Percentiles rank a stretch among this genome's conserved stretches.
These are phyloP conservation scores for Blakeslea trispora DNA, from an alignment of 371 early-diverging fungal genomes.

Conservation along the genomic window DNA sequence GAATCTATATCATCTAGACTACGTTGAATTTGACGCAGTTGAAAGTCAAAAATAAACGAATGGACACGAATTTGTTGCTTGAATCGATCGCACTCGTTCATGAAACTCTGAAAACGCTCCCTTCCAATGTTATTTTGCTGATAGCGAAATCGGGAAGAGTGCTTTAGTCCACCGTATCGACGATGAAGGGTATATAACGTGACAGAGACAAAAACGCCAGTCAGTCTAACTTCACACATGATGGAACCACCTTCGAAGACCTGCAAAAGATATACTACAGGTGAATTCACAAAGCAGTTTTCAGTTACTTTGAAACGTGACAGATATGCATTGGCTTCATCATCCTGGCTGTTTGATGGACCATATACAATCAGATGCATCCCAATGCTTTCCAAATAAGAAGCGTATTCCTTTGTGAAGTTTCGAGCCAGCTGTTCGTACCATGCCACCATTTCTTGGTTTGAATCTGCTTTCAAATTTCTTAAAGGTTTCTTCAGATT, in stretches of 20 bases:
- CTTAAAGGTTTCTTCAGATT: constrained; percentile 18
- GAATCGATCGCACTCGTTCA: constrained; percentile 68
- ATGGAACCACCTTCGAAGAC: constrained; percentile 68
- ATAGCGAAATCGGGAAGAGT: constrained; percentile 43
- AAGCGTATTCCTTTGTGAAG: constrained; percentile 67
- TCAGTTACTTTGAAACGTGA: constrained; percentile 40
- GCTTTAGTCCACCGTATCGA: constrained; percentile 59
- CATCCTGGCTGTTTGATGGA: constrained; percentile 26
- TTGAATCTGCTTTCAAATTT: constrained; percentile 3
- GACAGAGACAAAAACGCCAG: constrained; percentile 70
- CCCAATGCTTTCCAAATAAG: constrained; percentile 69
- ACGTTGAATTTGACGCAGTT: constrained; percentile 65
- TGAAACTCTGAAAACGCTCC: constrained; percentile 62
- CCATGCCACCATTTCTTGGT: constrained; percentile 48
- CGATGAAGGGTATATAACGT: constrained; percentile 75
- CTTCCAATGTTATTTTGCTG: constrained; percentile 53
- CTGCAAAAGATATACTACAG: constrained; percentile 69
- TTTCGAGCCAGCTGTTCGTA: constrained; percentile 57
- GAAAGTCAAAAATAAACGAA: constrained; percentile 84
- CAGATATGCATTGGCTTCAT: constrained; percentile 30
- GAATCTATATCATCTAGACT: constrained; percentile 51
- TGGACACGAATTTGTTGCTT: constrained; percentile 76
- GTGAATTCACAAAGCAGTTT: constrained; percentile 42
- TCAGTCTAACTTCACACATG: constrained; percentile 74
- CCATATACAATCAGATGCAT: constrained; percentile 62